Conservation (phyloP, 345 rosid genomes). For the Schrenkiella parvula region DNA sequence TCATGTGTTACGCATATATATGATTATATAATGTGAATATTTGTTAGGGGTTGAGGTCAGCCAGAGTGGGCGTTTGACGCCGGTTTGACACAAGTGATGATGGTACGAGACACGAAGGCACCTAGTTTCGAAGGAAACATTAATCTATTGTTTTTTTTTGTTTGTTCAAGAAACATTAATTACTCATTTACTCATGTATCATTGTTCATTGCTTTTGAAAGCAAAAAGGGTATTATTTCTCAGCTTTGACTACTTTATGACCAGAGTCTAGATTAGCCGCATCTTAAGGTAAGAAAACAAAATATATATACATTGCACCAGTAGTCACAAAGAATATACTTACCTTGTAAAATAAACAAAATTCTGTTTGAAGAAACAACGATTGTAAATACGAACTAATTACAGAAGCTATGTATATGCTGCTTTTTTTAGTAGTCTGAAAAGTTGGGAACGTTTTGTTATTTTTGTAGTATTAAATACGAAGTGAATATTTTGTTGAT, state of each 20-base stretch:
- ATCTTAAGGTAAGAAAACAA: constrained; percentile 19
- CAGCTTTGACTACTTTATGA: constrained; percentile 22
- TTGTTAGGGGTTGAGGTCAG: constrained; percentile 32
- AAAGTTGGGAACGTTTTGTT: background rate
- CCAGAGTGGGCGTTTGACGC: constrained; percentile 32
- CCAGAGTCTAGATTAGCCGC: constrained; percentile 21
- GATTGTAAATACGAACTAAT: background rate
- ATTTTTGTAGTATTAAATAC: background rate
- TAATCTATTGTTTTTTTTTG: background rate
- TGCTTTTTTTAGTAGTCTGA: background rate
- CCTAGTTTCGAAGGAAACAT: background rate
- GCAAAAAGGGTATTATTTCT: background rate
- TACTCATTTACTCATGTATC: background rate
- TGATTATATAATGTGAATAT: constrained; percentile 4
- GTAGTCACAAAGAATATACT: background rate
- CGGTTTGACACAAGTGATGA: constrained; percentile 31
- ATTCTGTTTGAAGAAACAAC: background rate
- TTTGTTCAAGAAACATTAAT: background rate
- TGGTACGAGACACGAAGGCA: constrained; percentile 29
- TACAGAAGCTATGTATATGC: background rate
- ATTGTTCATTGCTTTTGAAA: constrained; percentile 4
- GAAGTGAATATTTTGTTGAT: background rate
- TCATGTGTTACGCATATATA: constrained; percentile 8
- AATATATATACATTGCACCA: background rate
- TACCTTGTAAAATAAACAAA: background rate